Conservation (phyloP, 495 filamentous ascomycete species). For the Viridothelium virens region DNA sequence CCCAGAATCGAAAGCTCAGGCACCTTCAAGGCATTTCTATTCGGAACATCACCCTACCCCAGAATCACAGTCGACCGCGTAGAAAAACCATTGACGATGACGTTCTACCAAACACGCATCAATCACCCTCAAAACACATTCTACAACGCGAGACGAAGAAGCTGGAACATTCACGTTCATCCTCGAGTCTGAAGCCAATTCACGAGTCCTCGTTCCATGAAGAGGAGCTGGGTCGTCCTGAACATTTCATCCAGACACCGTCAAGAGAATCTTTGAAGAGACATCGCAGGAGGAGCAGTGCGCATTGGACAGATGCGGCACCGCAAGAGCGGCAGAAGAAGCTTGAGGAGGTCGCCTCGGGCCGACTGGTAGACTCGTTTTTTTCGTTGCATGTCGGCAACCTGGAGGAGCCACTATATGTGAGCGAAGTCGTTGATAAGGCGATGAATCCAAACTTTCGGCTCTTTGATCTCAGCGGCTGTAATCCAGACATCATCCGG, state of each 20-base stretch:
- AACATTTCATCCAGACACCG: background rate
- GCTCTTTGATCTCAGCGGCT: constrained; percentile 69
- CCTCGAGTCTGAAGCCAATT: constrained; percentile 34
- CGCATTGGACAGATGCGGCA: constrained; percentile 59
- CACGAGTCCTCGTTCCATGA: constrained; percentile 3
- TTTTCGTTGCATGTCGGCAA: constrained; percentile 63
- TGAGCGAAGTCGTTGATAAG: constrained; percentile 73
- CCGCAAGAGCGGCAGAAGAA: constrained; percentile 64
- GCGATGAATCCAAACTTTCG: constrained; percentile 86
- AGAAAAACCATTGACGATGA: constrained; percentile 80
- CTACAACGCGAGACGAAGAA: constrained; percentile 48
- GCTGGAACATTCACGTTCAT: constrained; percentile 66
- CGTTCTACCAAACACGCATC: constrained; percentile 59
- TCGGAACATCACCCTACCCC: constrained; percentile 68
- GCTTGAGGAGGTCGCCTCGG: constrained; percentile 63
- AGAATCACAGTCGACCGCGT: constrained; percentile 42
- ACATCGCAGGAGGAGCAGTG: constrained; percentile 56
- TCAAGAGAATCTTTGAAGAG: constrained; percentile 23
- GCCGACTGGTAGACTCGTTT: constrained; percentile 77
- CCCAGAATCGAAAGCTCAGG: constrained; percentile 75
- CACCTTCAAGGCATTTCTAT: constrained; percentile 82
- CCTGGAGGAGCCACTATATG: constrained; percentile 64
- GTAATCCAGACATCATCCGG: constrained; percentile 58
- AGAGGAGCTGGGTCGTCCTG: background rate
- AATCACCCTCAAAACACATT: constrained; percentile 61